Conservation (phyloP, 73 alveolate genomes). For the Tetrahymena thermophila region DNA sequence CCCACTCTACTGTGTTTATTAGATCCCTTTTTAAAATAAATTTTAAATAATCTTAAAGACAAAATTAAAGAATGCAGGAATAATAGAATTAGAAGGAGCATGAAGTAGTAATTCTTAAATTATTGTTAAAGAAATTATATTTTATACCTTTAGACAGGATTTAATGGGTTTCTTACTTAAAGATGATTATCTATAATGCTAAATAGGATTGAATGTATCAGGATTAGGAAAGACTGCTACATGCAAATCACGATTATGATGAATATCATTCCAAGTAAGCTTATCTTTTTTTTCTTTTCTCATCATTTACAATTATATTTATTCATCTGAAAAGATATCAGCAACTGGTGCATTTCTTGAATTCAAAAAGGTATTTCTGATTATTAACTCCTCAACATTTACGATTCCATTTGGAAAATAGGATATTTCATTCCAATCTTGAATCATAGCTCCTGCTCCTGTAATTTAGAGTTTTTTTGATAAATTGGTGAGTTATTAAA, state of each 20-base stretch:
- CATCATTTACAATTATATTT: background rate
- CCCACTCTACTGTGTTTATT: background rate
- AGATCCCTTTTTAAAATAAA: background rate
- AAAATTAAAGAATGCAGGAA: too few species aligned
- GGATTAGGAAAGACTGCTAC: background rate
- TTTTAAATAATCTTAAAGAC: too few species aligned
- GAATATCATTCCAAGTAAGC: background rate
- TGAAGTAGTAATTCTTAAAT: too few species aligned
- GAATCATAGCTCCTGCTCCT: slow-evolving; percentile 58
- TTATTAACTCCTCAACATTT: slow-evolving; percentile 67
- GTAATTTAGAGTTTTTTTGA: slow-evolving; percentile 45
- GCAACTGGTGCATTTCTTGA: slow-evolving; percentile 83
- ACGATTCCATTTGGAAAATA: slow-evolving; percentile 35
- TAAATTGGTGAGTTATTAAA: slow-evolving; percentile 61
- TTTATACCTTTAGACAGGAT: background rate
- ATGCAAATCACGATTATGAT: background rate
- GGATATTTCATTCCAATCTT: slow-evolving; percentile 70
- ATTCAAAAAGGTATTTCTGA: slow-evolving; percentile 80
- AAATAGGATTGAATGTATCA: background rate
- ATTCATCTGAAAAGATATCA: slow-evolving; percentile 31
- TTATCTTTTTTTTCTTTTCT: background rate
- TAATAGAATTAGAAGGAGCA: background rate
- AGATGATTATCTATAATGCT: background rate
- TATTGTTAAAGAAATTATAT: too few species aligned
- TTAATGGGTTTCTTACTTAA: background rate